Percentiles rank a stretch among this genome's conserved stretches.
Conservation (phyloP, 2,329 filamentous ascomycete species). For the Leptographium galeiforme region DNA sequence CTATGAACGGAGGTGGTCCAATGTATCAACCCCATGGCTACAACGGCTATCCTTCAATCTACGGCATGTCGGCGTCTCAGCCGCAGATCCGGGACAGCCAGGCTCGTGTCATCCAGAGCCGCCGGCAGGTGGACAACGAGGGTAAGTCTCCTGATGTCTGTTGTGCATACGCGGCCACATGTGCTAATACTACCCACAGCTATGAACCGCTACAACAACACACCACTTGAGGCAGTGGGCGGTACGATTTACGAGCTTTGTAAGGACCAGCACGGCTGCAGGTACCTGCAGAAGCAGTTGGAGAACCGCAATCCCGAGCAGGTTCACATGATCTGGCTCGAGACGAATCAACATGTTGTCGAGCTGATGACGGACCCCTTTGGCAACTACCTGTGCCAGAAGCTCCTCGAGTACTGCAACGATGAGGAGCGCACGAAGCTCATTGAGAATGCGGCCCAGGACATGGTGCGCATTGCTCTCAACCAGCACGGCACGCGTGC, state of each 20-base stretch:
- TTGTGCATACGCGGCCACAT: neutral
- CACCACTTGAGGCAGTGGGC: slow-evolving; percentile 64
- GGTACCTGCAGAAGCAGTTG: slow-evolving; percentile 92
- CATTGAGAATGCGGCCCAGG: slow-evolving; percentile 75
- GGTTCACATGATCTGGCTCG: slow-evolving; percentile 83
- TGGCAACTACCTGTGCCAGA: slow-evolving; percentile 98
- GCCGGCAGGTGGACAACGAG: slow-evolving; percentile 61
- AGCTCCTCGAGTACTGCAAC: slow-evolving; percentile 88
- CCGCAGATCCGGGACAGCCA: slow-evolving; percentile 55
- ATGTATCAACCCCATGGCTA: slow-evolving; percentile 46
- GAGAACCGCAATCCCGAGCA: slow-evolving; percentile 77
- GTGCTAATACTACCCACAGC: slow-evolving; percentile 15
- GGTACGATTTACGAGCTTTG: slow-evolving; percentile 82
- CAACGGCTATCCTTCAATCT: slow-evolving; percentile 38
- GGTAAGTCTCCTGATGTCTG: slow-evolving; percentile 29
- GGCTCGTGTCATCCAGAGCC: slow-evolving; percentile 60
- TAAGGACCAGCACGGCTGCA: slow-evolving; percentile 96
- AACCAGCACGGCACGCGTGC: slow-evolving; percentile 96
- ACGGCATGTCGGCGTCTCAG: slow-evolving; percentile 25
- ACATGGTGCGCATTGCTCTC: slow-evolving; percentile 84
- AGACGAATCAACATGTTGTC: slow-evolving; percentile 86
- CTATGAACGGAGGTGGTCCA: slow-evolving; percentile 30
- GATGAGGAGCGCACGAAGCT: slow-evolving; percentile 88
- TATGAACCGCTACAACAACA: slow-evolving; percentile 72
- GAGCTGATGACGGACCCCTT: slow-evolving; percentile 99